Evolutionary conservation across 2,329 filamentous ascomycete genomes (phyloP).

Genomic region (Leptographium radiaticola): DNA sequence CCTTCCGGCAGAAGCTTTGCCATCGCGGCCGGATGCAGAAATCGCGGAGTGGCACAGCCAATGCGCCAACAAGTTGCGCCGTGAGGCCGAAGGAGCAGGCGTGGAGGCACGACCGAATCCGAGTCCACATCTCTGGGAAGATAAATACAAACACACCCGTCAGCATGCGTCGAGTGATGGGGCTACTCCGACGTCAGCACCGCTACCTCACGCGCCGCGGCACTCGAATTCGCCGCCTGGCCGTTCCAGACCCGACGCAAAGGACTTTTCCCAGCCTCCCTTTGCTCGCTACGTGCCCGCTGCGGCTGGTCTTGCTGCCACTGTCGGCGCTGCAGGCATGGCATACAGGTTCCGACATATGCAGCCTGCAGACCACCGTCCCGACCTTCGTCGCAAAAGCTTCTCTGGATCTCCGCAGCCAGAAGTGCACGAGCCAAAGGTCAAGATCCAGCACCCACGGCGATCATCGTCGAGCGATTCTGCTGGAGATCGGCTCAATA

Average conservation of each 20-base stretch:
- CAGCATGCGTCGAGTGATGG: conserved; percentile 10
- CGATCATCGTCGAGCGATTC: conserved; percentile 29
- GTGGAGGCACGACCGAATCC: conserved; percentile 17
- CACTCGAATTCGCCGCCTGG: not conserved
- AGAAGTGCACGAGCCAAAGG: conserved; percentile 12
- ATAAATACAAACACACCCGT: conserved; percentile 18
- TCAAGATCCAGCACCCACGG: conserved; percentile 15
- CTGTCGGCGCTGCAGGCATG: conserved; percentile 13
- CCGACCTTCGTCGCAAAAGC: conserved; percentile 29
- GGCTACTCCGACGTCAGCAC: not conserved
- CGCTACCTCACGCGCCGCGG: not conserved
- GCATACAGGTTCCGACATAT: conserved; percentile 20
- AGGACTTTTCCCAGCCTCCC: conserved; percentile 27
- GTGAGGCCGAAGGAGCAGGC: conserved; percentile 35
- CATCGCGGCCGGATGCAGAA: conserved; percentile 58
- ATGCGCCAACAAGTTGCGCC: conserved; percentile 57
- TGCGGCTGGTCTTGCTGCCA: conserved; percentile 3
- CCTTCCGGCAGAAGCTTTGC: conserved; percentile 51
- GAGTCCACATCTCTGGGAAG: conserved; percentile 16
- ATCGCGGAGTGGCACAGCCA: conserved; percentile 77
- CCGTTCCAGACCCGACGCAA: conserved; percentile 12
- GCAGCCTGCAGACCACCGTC: conserved; percentile 23
- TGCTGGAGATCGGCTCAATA: conserved; percentile 19
- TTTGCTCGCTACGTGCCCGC: conserved; percentile 21
- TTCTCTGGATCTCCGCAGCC: conserved; percentile 36